phyloP scores from a whole-genome alignment of 768 basidiomycete species.

The Candolleomyces aberdarensis region DNA sequence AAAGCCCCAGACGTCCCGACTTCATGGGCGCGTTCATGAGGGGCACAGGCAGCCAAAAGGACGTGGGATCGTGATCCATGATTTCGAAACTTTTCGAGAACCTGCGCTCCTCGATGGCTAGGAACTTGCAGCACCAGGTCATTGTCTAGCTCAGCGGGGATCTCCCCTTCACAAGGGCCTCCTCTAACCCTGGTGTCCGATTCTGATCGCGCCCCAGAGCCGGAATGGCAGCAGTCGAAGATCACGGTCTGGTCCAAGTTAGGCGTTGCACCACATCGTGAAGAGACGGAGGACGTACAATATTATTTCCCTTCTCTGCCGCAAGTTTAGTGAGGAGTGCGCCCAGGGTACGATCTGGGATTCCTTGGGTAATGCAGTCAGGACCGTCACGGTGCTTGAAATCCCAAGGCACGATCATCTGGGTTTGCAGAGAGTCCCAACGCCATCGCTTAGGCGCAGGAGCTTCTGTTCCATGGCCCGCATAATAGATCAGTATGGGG shows the following conservation, averaged over 20 bases:
- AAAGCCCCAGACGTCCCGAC: constrained; percentile 6
- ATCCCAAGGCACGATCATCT: constrained; percentile 59
- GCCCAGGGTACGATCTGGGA: constrained; percentile 13
- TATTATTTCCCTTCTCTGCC: constrained; percentile 15
- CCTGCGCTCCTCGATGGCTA: neutral
- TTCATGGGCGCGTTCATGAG: constrained; percentile 12
- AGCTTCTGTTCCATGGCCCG: constrained; percentile 57
- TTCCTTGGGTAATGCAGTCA: constrained; percentile 18
- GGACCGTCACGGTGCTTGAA: constrained; percentile 40
- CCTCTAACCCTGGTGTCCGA: neutral
- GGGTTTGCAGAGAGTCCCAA: constrained; percentile 32
- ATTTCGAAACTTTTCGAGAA: neutral
- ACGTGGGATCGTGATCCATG: constrained; percentile 9
- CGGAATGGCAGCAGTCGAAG: constrained; percentile 17
- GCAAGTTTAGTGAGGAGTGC: constrained; percentile 10
- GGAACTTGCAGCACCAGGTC: neutral
- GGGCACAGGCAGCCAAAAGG: constrained; percentile 12
- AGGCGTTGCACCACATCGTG: neutral
- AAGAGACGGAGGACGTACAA: constrained; percentile 6
- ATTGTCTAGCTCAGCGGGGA: constrained; percentile 5
- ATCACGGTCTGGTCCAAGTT: constrained; percentile 12
- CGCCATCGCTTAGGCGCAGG: constrained; percentile 51
- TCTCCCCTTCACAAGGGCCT: neutral
- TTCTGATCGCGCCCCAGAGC: constrained; percentile 8
- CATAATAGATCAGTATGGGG: constrained; percentile 60